These are phyloP conservation scores for Russula dissimulans DNA, from an alignment of 768 basidiomycete genomes.

Conservation along the genomic window DNA sequence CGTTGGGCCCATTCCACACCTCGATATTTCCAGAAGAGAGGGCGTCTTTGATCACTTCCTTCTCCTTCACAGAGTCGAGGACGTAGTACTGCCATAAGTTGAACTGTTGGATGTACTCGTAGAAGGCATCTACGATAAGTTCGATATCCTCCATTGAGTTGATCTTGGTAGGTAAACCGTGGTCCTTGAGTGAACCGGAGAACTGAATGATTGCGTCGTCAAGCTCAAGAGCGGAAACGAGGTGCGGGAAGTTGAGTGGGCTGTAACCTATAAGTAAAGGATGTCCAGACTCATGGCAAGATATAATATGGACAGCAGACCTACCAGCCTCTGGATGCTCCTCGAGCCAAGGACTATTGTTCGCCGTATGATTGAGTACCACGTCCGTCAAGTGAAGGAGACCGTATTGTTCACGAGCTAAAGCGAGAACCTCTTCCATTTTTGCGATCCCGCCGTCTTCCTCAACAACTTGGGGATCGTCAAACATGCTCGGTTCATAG, in stretches of 20 bases:
- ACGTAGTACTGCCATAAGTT: constrained; percentile 95
- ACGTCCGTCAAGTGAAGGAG: constrained; percentile 88
- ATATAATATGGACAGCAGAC: constrained; percentile 20
- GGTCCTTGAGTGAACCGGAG: constrained; percentile 52
- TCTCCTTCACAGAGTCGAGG: constrained; percentile 62
- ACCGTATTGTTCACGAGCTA: constrained; percentile 79
- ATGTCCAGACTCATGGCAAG: not conserved
- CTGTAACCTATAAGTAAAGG: constrained; percentile 57
- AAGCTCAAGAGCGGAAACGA: constrained; percentile 85
- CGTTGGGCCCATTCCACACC: constrained; percentile 52
- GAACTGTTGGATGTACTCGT: constrained; percentile 48
- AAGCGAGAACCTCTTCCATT: constrained; percentile 54
- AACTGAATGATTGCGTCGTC: constrained; percentile 82
- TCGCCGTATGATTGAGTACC: constrained; percentile 95
- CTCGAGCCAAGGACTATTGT: constrained; percentile 83
- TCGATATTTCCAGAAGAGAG: constrained; percentile 38
- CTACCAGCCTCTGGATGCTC: constrained; percentile 93
- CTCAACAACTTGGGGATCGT: constrained; percentile 26
- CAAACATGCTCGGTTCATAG: constrained; percentile 74
- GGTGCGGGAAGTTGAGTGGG: constrained; percentile 83
- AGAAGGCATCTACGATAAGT: constrained; percentile 53
- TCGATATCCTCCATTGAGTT: constrained; percentile 60
- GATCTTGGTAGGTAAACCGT: constrained; percentile 65
- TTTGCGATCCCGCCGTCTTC: constrained; percentile 44
- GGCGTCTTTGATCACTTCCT: constrained; percentile 44